Evolutionary conservation across 345 rosid species (phyloP).

Genomic region (Salix brachista): DNA sequence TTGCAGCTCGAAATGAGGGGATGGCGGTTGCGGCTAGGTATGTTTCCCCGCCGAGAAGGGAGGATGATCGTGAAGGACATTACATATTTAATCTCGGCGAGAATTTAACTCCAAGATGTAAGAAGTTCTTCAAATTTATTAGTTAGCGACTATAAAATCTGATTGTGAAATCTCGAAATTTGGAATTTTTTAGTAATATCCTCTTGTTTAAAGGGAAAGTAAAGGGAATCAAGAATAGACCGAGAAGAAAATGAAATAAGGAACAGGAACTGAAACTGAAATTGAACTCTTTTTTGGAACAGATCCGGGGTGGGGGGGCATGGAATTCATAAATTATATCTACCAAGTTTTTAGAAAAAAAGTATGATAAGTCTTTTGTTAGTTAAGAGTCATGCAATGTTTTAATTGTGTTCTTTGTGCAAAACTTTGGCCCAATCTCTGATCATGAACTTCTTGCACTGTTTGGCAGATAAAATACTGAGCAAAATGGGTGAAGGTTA

Average conservation of each 20-base stretch:
- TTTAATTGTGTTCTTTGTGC: background rate
- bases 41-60: constrained; percentile 50
- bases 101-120: constrained; percentile 75
- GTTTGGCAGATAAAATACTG: constrained; percentile 56
- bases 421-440: background rate
- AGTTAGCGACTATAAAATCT: background rate
- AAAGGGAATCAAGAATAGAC: too few relatives aligned
- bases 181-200: too few relatives aligned
- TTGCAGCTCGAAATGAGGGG: constrained; percentile 23
- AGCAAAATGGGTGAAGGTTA: constrained; percentile 91
- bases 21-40: constrained; percentile 25
- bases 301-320: too few relatives aligned
- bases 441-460: background rate
- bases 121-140: constrained; percentile 9
- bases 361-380: background rate
- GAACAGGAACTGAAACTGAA: background rate
- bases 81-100: constrained; percentile 58
- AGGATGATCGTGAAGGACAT: constrained; percentile 75
- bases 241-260: background rate
- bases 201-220: too few relatives aligned
- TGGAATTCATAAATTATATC: too few relatives aligned
- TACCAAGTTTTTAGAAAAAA: too few relatives aligned
- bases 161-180: too few relatives aligned
- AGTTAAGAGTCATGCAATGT: background rate
- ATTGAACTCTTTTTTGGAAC: background rate